Base-by-base conservation (phyloP, 768 basidiomycete species). In the Termitomyces sp. region DNA sequence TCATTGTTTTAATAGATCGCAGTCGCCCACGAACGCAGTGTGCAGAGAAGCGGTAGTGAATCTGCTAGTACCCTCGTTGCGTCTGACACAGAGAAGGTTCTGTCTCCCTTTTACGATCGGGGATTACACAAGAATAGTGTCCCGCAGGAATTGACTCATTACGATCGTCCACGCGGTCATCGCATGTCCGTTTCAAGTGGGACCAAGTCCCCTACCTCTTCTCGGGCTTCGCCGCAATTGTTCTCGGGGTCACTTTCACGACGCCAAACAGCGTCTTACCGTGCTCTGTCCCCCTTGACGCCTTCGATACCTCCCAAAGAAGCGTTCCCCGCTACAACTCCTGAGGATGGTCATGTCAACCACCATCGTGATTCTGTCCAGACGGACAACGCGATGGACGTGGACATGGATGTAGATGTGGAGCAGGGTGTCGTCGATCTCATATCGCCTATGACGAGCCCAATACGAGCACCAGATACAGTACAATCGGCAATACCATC, bases 61-160 rank as follows among this genome's bases (percentile, higher is more conserved):
- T 55, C 62, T 50, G 53, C 52, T 18, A 58, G 36, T 35, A 59
- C 55, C 40, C 55, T 59, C n/a, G 49, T 52, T 28, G 44, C 60
- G 5, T 57, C 60, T 7, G 60, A 61, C 33, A 46, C 39, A 0
- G 60, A 61, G 50, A 56, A 57, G 36, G 53, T 38, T 20, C n/a
- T 55, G 3, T 46, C 59, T n/a, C 59, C 59, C 7, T 20, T 35
- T 12, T 49, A 42, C n/a, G 53, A 49, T 36, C 44, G 18, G 24
- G 32, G 51, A 8, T 20, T 24, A 33, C 42, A 20, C 28, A 44
- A 45, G 22, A 13, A 40, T 28, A 28, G 20, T 39, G 18, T 6
- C 15, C 42, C 44, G 22, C 50, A 36, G 33, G 46, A 35, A 39
- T 52, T 28, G 36, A 45, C 42, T 18, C 45, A 15, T 28, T 42